Evolutionary conservation across 2,329 filamentous ascomycete species (phyloP).

Genomic region (Trichoderma cornu-damae): DNA sequence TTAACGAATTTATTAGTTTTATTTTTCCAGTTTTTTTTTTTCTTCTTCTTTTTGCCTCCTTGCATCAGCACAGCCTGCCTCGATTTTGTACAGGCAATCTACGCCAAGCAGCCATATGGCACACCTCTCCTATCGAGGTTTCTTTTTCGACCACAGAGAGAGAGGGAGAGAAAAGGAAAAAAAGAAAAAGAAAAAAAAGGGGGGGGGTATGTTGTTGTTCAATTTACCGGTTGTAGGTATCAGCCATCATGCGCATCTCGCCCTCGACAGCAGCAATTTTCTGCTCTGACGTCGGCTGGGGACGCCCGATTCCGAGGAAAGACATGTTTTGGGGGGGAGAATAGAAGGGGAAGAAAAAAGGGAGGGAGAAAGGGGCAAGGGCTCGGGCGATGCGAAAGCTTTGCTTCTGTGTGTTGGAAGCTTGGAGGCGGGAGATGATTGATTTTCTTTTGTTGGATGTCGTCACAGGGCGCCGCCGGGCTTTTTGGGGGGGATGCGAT

Average conservation of each 20-base stretch:
- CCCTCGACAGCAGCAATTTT: slow-evolving; percentile 96
- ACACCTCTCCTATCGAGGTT: no score
- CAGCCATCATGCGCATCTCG: slow-evolving; percentile 94
- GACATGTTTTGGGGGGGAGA: slow-evolving; percentile 35
- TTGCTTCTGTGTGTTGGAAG: background rate
- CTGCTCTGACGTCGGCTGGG: slow-evolving; percentile 88
- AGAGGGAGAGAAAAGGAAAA: background rate
- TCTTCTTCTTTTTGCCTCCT: no score
- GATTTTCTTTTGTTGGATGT: background rate
- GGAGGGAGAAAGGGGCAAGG: background rate
- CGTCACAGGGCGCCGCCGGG: slow-evolving; percentile 4
- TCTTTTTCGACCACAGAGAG: background rate
- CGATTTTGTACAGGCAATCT: no score
- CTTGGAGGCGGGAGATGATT: background rate
- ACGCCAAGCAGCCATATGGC: no score
- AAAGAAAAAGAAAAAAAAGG: no score
- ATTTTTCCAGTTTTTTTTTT: no score
- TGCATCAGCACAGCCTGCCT: background rate
- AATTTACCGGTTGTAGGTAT: slow-evolving; percentile 92
- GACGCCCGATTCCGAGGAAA: slow-evolving; percentile 50
- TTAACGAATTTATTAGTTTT: no score
- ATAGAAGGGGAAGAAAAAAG: slow-evolving; percentile 22
- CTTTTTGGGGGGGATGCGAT: slow-evolving; percentile 11
- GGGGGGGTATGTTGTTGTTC: no score
- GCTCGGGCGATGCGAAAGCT: background rate